These are phyloP conservation scores for Cardiospermum halicacabum DNA, from an alignment of 345 rosid genomes.

Conservation along the genomic window DNA sequence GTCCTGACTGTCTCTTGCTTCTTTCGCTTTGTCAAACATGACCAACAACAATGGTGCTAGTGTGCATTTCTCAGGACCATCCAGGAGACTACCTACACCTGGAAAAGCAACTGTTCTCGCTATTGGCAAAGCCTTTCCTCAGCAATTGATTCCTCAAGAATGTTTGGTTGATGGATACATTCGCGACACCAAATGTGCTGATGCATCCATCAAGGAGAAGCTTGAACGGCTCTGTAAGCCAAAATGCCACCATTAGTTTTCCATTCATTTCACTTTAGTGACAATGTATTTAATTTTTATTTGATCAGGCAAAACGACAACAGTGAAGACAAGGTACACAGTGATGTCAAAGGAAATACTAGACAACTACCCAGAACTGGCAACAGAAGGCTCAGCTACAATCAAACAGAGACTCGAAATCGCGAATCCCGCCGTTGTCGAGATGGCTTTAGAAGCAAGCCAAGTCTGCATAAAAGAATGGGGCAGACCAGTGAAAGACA, in stretches of 20 bases:
- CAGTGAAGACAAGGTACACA: constrained; percentile 90
- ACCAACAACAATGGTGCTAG: constrained; percentile 22
- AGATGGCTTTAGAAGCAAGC: constrained; percentile 85
- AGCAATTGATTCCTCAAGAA: constrained; percentile 76
- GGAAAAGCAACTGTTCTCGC: constrained; percentile 93
- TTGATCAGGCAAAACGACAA: constrained; percentile 78
- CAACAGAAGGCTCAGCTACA: constrained; percentile 71
- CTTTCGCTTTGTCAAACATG: constrained; percentile 37
- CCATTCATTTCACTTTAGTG: not conserved
- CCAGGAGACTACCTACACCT: constrained; percentile 47
- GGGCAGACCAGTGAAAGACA: constrained; percentile 70
- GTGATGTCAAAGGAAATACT: constrained; percentile 83
- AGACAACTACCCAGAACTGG: constrained; percentile 78
- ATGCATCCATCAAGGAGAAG: constrained; percentile 68
- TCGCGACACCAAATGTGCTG: constrained; percentile 80
- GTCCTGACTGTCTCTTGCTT: constrained; percentile 15
- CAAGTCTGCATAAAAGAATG: constrained; percentile 76
- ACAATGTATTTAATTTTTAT: not conserved
- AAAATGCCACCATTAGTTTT: not conserved
- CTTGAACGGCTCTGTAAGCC: constrained; percentile 78
- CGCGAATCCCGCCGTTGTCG: constrained; percentile 76
- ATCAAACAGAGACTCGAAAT: constrained; percentile 85
- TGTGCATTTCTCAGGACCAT: constrained; percentile 15
- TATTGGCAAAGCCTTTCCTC: constrained; percentile 85
- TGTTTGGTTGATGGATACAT: constrained; percentile 83